A percentile compares a stretch with the other conserved stretches of the same genome.
These are phyloP conservation scores for Tinospora cordifolia DNA, from an alignment of 164 flowering plant genomes.

Conservation along the genomic window DNA sequence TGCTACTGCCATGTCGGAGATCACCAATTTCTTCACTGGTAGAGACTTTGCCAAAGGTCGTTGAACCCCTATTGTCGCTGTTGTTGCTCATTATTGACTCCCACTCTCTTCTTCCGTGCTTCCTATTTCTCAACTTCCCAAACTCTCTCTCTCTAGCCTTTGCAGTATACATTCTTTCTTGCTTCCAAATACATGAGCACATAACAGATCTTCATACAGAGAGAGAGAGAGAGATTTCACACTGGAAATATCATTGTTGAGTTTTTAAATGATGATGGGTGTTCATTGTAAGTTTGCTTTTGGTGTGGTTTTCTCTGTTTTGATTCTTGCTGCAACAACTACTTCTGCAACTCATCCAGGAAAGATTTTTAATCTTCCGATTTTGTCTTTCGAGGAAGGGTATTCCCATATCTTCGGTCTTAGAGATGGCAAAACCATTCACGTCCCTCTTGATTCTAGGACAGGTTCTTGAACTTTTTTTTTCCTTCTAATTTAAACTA, in stretches of 20 bases:
- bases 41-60: too few species aligned
- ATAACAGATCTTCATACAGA: too few species aligned
- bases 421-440: slow-evolving; percentile 72
- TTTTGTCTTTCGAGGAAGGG: slow-evolving; percentile 77
- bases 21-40: too few species aligned
- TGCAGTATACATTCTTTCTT: too few species aligned
- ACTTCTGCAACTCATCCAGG: neutral
- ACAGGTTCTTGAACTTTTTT: slow-evolving; percentile 52
- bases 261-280: neutral
- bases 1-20: too few species aligned
- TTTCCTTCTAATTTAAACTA: slow-evolving; percentile 2
- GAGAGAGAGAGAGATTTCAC: neutral
- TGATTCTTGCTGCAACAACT: neutral
- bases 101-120: neutral
- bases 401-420: slow-evolving; percentile 70
- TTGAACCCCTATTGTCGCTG: too few species aligned
- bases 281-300: neutral
- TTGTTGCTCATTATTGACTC: too few species aligned
- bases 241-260: neutral
- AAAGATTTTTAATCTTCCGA: slow-evolving; percentile 32
- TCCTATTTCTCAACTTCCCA: neutral
- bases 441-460: slow-evolving; percentile 52
- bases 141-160: neutral
- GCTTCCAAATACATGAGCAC: neutral
- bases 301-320: neutral